Evolutionary conservation across 345 rosid species (phyloP).

Genomic region (Eucalyptus decipiens): DNA sequence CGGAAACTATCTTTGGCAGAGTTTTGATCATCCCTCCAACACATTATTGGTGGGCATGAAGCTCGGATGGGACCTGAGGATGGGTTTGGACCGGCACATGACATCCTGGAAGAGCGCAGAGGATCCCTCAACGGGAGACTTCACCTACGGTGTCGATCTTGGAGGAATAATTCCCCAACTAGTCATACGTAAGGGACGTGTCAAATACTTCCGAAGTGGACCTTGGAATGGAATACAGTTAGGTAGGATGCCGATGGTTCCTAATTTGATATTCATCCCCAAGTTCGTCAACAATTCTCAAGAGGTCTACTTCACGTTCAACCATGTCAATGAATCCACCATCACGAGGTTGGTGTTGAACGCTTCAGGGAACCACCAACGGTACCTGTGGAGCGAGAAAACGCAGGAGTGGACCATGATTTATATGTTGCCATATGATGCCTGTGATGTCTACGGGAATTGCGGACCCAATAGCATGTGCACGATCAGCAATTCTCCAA

Average conservation of each 20-base stretch:
- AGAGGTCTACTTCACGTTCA: neutral
- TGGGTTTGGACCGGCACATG: neutral
- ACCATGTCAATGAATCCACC: neutral
- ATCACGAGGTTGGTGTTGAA: neutral
- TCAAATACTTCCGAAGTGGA: neutral
- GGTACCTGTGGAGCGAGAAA: neutral
- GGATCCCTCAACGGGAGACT: neutral
- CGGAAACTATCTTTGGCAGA: neutral
- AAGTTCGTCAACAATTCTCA: neutral
- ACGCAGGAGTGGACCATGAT: neutral
- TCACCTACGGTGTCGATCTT: neutral
- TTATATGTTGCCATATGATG: neutral
- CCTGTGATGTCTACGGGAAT: neutral
- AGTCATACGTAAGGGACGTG: neutral
- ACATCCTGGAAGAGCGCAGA: neutral
- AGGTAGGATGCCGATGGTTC: fast-evolving
- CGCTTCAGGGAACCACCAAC: neutral
- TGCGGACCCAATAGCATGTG: neutral
- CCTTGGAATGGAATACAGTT: neutral
- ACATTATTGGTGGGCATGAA: neutral
- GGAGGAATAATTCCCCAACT: neutral
- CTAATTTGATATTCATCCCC: neutral
- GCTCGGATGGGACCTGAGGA: neutral
- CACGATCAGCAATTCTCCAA: neutral
- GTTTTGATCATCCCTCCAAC: neutral